Evolutionary conservation across 176 grass and related monocot genomes (phyloP).

Genomic region (Canna indica): DNA sequence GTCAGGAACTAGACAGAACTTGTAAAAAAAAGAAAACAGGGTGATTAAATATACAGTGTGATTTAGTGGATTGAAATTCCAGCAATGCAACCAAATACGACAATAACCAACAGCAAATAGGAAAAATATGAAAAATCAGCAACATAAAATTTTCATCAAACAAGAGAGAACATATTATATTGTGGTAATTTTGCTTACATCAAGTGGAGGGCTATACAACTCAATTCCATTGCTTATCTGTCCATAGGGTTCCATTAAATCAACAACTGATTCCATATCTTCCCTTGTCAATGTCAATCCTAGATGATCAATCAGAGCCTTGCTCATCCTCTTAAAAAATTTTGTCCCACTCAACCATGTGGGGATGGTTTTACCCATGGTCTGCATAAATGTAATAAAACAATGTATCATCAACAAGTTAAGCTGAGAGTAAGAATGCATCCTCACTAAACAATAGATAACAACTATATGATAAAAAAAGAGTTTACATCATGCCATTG

Average conservation of each 20-base stretch:
- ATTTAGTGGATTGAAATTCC: too few relatives aligned
- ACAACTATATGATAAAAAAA: background rate
- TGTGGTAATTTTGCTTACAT: slow-evolving; percentile 11
- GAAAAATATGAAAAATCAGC: background rate
- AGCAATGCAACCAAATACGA: background rate
- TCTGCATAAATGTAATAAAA: background rate
- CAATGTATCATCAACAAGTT: background rate
- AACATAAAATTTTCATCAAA: background rate
- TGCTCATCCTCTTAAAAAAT: slow-evolving; percentile 17
- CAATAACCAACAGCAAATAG: background rate
- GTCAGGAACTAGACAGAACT: too few relatives aligned
- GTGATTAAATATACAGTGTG: too few relatives aligned
- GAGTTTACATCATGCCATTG: background rate
- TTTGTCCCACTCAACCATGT: slow-evolving; percentile 25
- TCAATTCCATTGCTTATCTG: slow-evolving; percentile 31
- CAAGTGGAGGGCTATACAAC: slow-evolving; percentile 22
- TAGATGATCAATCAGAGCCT: slow-evolving; percentile 23
- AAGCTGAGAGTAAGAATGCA: background rate
- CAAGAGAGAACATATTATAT: background rate
- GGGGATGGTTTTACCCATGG: slow-evolving; percentile 13
- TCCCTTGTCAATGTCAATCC: slow-evolving; percentile 29
- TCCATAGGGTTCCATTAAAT: slow-evolving; percentile 36
- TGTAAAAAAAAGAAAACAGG: too few relatives aligned
- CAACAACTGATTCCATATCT: slow-evolving; percentile 28
- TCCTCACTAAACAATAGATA: background rate